These are phyloP conservation scores for Kwoniella shandongensis DNA, from an alignment of 768 basidiomycete species.

Conservation along the genomic window DNA sequence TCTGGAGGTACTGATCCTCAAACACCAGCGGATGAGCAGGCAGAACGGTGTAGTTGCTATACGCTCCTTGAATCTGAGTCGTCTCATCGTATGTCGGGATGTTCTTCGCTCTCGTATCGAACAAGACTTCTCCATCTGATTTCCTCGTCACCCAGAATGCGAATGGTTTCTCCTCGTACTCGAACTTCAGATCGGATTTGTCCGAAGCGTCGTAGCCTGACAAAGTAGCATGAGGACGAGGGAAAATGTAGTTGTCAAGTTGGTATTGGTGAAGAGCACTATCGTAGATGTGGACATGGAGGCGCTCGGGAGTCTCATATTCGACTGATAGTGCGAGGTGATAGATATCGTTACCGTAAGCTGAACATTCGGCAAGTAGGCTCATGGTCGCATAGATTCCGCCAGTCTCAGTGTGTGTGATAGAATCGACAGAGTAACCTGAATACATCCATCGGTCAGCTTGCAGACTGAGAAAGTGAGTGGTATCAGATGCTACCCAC, in stretches of 20 bases:
- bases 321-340: conserved; percentile 26
- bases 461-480: not conserved
- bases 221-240: conserved; percentile 26
- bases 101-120: conserved; percentile 68
- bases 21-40: conserved; percentile 67
- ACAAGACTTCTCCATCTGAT: conserved; percentile 61
- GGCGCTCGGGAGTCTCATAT: conserved; percentile 32
- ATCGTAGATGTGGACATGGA: conserved; percentile 54
- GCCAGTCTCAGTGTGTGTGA: conserved; percentile 12
- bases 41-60: conserved; percentile 60
- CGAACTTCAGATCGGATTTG: conserved; percentile 65
- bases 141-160: conserved; percentile 78
- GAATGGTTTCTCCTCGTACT: conserved; percentile 65
- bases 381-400: conserved; percentile 16
- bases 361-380: conserved; percentile 13
- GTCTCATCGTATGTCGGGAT: conserved; percentile 64
- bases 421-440: conserved; percentile 23
- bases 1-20: conserved; percentile 72
- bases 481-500: conserved; percentile 1
- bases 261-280: conserved; percentile 62
- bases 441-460: conserved; percentile 2
- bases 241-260: conserved; percentile 60
- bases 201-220: conserved; percentile 1
- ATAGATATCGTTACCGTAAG: conserved; percentile 30
- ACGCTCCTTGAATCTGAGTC: conserved; percentile 56